Evolutionary conservation across 805 yeast genomes (phyloP).

Genomic region (Ogataea philodendri): DNA sequence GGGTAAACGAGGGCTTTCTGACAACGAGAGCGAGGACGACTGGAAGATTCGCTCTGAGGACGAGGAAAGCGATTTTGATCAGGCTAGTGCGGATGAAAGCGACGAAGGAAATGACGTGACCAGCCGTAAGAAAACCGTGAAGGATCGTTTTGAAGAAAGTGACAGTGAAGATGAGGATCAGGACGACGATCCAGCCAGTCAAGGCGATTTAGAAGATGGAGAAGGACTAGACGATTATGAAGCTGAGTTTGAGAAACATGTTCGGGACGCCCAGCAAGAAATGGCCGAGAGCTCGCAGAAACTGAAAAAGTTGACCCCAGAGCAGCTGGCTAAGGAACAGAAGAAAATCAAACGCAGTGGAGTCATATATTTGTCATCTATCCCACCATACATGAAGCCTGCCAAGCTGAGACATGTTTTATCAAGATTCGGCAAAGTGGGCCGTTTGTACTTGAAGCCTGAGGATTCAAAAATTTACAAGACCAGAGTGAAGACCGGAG

Average conservation of each 20-base stretch:
- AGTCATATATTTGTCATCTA: slow-evolving; percentile 83
- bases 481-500: slow-evolving; percentile 78
- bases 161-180: slow-evolving; percentile 17
- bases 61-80: slow-evolving; percentile 1
- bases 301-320: slow-evolving; percentile 55
- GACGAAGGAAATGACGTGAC: not conserved
- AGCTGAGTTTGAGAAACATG: slow-evolving; percentile 21
- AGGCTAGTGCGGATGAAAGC: too few species aligned
- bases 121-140: too few species aligned
- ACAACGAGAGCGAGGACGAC: slow-evolving; percentile 13
- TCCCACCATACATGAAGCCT: slow-evolving; percentile 98
- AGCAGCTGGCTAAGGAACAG: slow-evolving; percentile 52
- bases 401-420: slow-evolving; percentile 80
- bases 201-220: slow-evolving; percentile 15
- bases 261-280: slow-evolving; percentile 20
- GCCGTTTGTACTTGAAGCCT: slow-evolving; percentile 80
- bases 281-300: slow-evolving; percentile 37
- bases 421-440: slow-evolving; percentile 81
- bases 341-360: slow-evolving; percentile 71
- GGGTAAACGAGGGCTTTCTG: slow-evolving; percentile 12
- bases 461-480: slow-evolving; percentile 68
- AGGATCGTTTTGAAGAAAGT: too few species aligned
- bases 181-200: slow-evolving; percentile 3
- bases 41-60: too few species aligned
- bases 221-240: slow-evolving; percentile 12